Base-by-base conservation (phyloP, 495 filamentous ascomycete species). In the Hypoxylon fuscum region DNA sequence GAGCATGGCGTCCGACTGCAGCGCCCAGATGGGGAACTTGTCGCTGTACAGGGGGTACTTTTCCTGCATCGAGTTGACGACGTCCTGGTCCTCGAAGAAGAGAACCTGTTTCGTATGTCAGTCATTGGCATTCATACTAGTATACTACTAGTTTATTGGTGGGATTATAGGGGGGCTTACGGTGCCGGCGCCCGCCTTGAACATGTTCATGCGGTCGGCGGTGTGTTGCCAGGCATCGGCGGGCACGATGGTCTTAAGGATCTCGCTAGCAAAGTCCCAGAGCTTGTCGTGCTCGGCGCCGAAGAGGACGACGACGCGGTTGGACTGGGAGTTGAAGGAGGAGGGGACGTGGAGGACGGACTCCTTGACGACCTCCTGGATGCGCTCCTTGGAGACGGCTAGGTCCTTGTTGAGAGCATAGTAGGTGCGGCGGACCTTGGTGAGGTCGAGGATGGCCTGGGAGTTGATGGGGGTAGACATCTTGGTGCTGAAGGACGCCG, bases 241-340 rank as follows among this genome's bases (percentile, higher is more conserved):
- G n/a, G 83, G 80, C 6, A 89, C 82, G 14, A 84, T 79, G 20
- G 75, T 68, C 74, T 83, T 86, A 31, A 90, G 77, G 53, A 79
- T 72, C 17, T 81, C 78, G 31, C 57, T 64, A 27, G 81, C 77
- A 55, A 87, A 73, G 55, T 84, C 81, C 87, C 87, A 90, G 57
- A 88, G 77, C 75, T 84, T 85, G 52, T 86, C 80, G 72, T 89
- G 86, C 68, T 87, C 85, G 53, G 74, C 80, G 50, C 83, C 82
- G 67, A 88, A 76, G 59, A 89, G 80, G 21, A 88, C 80, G 11
- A 90, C 75, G 32, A 82, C 71, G 48, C 87, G 85, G 66, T 85
- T 81, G 67, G 76, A 78, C 76, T 90, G 87, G 40, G 81, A 83
- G 82, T 90, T 90, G 85, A 88, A 90, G 68, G 79, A 81, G 32